Evolutionary conservation across 2,329 filamentous ascomycete species (phyloP).

Genomic region (Cryphonectria japonica): DNA sequence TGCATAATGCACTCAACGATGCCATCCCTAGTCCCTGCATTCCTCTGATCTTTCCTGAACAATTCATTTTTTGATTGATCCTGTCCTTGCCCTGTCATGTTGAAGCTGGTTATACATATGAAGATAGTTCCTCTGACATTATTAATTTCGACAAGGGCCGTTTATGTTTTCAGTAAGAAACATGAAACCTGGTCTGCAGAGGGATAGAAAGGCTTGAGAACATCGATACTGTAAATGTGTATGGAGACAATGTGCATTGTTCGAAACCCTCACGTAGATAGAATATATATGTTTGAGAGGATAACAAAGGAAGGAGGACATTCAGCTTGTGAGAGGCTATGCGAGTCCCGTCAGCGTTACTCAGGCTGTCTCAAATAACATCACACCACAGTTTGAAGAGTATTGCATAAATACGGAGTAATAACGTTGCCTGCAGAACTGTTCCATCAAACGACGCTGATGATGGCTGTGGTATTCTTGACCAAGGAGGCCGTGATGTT

Average conservation of each 20-base stretch:
- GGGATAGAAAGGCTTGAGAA: not conserved
- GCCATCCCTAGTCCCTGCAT: not conserved
- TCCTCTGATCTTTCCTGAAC: slow-evolving; percentile 1
- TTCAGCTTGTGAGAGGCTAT: too few relatives aligned
- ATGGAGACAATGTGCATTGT: too few relatives aligned
- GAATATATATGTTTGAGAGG: not conserved
- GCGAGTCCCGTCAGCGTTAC: too few relatives aligned
- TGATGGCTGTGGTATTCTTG: not conserved
- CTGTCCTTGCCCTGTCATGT: too few relatives aligned
- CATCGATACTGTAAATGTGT: not conserved
- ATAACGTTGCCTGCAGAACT: too few relatives aligned
- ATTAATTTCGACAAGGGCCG: not conserved
- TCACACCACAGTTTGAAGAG: too few relatives aligned
- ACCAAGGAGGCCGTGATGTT: not conserved
- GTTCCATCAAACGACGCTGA: not conserved
- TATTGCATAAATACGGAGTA: too few relatives aligned
- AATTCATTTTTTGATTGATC: not conserved
- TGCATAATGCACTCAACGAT: not conserved
- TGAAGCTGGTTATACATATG: not conserved
- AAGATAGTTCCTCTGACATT: not conserved
- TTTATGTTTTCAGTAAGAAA: not conserved
- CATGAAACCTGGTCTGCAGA: too few relatives aligned
- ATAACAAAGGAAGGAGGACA: not conserved
- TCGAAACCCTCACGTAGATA: too few relatives aligned
- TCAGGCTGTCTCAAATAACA: too few relatives aligned